Evolutionary conservation across 2,329 filamentous ascomycete species (phyloP), one percentile per base, ranked within the genome.

Genomic region (Balansia obtecta): DNA sequence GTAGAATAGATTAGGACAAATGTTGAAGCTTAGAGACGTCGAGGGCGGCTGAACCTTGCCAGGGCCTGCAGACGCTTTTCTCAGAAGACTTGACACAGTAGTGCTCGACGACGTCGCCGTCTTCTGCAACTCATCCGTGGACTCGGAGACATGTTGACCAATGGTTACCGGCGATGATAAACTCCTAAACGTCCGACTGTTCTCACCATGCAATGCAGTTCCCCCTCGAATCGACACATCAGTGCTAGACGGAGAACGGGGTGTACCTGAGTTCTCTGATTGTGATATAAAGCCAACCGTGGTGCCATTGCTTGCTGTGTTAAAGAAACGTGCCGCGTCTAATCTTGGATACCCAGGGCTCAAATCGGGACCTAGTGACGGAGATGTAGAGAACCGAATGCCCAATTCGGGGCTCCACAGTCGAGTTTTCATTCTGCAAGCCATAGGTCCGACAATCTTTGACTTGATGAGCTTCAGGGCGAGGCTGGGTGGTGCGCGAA

Each of bases 331-430:
- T 46, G 56, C 45, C 40, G 57, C 44, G 32, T 62, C 57, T 37
- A 64, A 47, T 30, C 52, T 48, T 13, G 61, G 63, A 51, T 63
- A 66, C 2, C 9, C 39, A 2, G 49, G 11, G 38, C 46, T 55
- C 44, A n/a, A 51, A 42, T 40, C 54, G 46, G 32, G 53, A 45
- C 53, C 55, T 12, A 60, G 53, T 0, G 60, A 46, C 10, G 42
- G 16, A 27, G 22, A 12, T 10, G 42, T 37, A 12, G 49, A 56
- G 54, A 67, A 67, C 6, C 62, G 59, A 47, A 68, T 62, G 22
- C 63, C 63, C 32, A 53, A 51, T 20, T 54, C 55, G 18, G 59
- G 61, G 40, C 55, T 60, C 66, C 65, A 68, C 30, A 65, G 53
- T 20, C 50, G 45, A 39, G 50, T 55, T 22, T 50, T 50, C 4